Evolutionary conservation across 257 asterid species (phyloP).

Genomic region (Lycium ferocissimum): DNA sequence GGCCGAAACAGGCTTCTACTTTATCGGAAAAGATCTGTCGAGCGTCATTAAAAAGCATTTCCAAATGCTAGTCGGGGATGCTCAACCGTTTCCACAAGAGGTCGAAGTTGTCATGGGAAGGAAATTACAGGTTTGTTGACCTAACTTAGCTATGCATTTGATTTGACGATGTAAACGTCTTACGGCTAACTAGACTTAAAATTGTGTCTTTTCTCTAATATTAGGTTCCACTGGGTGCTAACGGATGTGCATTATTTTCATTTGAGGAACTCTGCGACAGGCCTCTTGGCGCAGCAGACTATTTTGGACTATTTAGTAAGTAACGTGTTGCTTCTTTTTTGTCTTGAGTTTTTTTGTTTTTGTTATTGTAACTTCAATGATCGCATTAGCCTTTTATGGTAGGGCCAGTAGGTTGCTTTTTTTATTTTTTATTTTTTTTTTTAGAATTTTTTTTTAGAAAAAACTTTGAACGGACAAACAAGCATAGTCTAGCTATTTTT

Average conservation of each 20-base stretch:
- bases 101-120: conserved; percentile 98
- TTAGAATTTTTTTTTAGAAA: too few species aligned
- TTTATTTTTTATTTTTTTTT: too few species aligned
- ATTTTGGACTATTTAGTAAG: conserved; percentile 86
- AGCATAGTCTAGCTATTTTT: conserved; percentile 8
- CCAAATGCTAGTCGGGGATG: conserved; percentile 64
- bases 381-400: neutral
- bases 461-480: neutral
- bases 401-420: neutral
- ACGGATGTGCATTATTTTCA: conserved; percentile 86
- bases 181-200: neutral
- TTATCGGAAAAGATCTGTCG: conserved; percentile 60
- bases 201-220: neutral
- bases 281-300: conserved; percentile 99
- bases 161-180: conserved; percentile 4
- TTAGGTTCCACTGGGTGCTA: conserved; percentile 86
- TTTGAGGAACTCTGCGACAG: conserved; percentile 90
- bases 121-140: conserved; percentile 63
- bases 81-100: conserved; percentile 65
- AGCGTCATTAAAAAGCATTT: conserved; percentile 72
- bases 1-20: conserved; percentile 86
- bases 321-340: neutral
- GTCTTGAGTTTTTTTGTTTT: neutral
- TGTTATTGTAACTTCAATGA: neutral
- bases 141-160: neutral